phyloP scores from a whole-genome alignment of 352 stramenopile species.

The Plasmopara viticola region DNA sequence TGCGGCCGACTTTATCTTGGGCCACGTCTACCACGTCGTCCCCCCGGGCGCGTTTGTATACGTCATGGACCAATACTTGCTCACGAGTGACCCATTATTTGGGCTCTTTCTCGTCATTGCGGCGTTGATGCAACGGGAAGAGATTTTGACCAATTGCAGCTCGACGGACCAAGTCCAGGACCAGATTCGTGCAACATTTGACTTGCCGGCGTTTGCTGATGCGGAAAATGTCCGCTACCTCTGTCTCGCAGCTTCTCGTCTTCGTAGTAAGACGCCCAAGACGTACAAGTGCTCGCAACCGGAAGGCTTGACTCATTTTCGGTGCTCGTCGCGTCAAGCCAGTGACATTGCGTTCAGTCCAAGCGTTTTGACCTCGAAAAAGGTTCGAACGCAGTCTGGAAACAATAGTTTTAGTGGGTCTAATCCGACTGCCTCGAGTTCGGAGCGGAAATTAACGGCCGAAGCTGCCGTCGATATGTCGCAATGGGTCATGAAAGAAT shows the following conservation, averaged over 20 bases:
- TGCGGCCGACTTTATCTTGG: slow-evolving; percentile 49
- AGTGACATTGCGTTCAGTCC: slow-evolving; percentile 57
- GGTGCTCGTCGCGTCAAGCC: slow-evolving; percentile 44
- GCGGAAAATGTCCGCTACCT: slow-evolving; percentile 46
- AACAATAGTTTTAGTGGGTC: slow-evolving; percentile 14
- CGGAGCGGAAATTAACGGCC: slow-evolving; percentile 27
- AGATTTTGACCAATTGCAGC: slow-evolving; percentile 29
- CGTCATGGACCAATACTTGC: slow-evolving; percentile 74
- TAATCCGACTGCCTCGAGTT: slow-evolving; percentile 10
- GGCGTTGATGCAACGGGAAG: slow-evolving; percentile 37
- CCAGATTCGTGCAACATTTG: slow-evolving; percentile 36
- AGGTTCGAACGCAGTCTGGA: slow-evolving; percentile 15
- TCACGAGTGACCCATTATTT: slow-evolving; percentile 64
- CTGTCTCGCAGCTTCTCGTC: slow-evolving; percentile 48
- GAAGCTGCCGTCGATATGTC: slow-evolving; percentile 65
- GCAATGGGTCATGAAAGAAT: slow-evolving; percentile 74
- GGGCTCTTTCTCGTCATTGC: slow-evolving; percentile 68
- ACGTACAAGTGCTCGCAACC: slow-evolving; percentile 55
- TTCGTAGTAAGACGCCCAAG: slow-evolving; percentile 56
- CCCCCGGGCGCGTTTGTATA: slow-evolving; percentile 52
- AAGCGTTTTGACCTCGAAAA: slow-evolving; percentile 16
- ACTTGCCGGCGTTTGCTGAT: slow-evolving; percentile 25
- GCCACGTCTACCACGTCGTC: slow-evolving; percentile 62
- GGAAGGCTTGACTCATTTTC: slow-evolving; percentile 28
- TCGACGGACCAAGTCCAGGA: slow-evolving; percentile 35